Evolutionary conservation across 1,284 basidiomycete species (phyloP).

Genomic region (Ustilago loliicola): DNA sequence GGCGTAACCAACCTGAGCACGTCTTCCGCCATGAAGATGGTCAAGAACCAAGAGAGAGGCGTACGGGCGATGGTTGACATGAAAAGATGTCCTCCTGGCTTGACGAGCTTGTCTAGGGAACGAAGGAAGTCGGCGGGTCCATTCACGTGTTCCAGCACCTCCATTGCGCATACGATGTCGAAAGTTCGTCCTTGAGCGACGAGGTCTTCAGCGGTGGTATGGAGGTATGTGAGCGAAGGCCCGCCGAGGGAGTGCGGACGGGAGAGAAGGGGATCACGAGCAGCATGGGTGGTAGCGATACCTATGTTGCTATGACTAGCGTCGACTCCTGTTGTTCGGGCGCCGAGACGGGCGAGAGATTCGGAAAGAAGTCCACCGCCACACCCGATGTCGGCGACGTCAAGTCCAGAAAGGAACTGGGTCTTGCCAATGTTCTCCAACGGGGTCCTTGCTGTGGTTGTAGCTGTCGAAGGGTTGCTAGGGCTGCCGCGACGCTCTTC

Average conservation of each 20-base stretch:
- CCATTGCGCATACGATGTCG: slow-evolving; percentile 97
- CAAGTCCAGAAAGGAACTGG: slow-evolving; percentile 74
- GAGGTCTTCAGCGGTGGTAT: slow-evolving; percentile 82
- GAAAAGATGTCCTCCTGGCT: slow-evolving; percentile 94
- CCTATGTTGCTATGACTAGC: slow-evolving; percentile 88
- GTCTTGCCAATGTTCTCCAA: slow-evolving; percentile 64
- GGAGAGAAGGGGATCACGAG: slow-evolving; percentile 77
- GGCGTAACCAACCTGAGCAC: slow-evolving; percentile 82
- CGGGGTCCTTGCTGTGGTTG: slow-evolving; percentile 64
- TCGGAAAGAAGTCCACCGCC: slow-evolving; percentile 95
- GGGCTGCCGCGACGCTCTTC: background rate
- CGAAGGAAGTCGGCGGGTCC: slow-evolving; percentile 82
- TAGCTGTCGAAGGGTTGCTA: slow-evolving; percentile 69
- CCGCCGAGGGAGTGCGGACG: slow-evolving; percentile 20
- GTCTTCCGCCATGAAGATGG: slow-evolving; percentile 90
- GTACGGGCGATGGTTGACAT: slow-evolving; percentile 97
- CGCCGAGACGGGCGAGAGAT: slow-evolving; percentile 89
- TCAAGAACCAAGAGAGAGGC: slow-evolving; percentile 87
- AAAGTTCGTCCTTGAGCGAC: slow-evolving; percentile 76
- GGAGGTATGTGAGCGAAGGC: slow-evolving; percentile 77
- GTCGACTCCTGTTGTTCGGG: slow-evolving; percentile 87
- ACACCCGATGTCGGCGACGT: slow-evolving; percentile 89
- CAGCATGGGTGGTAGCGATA: slow-evolving; percentile 86
- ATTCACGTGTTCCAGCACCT: slow-evolving; percentile 97
- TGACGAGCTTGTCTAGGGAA: slow-evolving; percentile 59